phyloP scores from a whole-genome alignment of 768 basidiomycete species.

The Boletus huronensis region DNA sequence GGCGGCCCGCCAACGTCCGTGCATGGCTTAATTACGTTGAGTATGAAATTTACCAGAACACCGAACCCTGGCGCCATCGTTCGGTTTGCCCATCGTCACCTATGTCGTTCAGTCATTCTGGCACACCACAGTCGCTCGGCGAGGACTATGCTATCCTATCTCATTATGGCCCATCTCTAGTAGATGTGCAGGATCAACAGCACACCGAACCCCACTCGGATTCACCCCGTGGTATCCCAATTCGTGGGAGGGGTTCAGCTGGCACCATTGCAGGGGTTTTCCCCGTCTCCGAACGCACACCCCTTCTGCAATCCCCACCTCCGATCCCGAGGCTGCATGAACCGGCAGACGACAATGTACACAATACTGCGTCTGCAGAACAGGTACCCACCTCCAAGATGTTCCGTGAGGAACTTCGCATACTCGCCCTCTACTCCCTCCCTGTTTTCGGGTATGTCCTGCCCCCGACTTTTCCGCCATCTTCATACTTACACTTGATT shows the following conservation, averaged over 20 bases:
- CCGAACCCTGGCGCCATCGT: not conserved
- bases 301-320: constrained; percentile 45
- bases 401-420: constrained; percentile 57
- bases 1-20: too few relatives aligned
- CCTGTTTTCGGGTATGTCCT: constrained; percentile 66
- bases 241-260: constrained; percentile 6
- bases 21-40: too few relatives aligned
- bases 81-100: too few relatives aligned
- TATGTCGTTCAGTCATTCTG: constrained; percentile 20
- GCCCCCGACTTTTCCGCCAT: not conserved
- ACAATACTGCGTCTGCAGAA: constrained; percentile 10
- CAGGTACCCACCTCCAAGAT: constrained; percentile 26
- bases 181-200: constrained; percentile 4
- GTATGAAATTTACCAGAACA: not conserved
- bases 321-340: constrained; percentile 59
- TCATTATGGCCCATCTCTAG: constrained; percentile 39
- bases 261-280: not conserved
- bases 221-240: constrained; percentile 19
- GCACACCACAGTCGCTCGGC: constrained; percentile 43
- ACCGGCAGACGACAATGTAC: constrained; percentile 31
- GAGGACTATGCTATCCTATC: constrained; percentile 66
- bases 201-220: constrained; percentile 5
- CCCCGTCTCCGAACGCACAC: constrained; percentile 49
- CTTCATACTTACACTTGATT: not conserved
- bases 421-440: constrained; percentile 60